Percentiles rank a stretch among this genome's conserved stretches.
phyloP scores from a whole-genome alignment of 2,329 filamentous ascomycete species.

The Epichloe elymi region DNA sequence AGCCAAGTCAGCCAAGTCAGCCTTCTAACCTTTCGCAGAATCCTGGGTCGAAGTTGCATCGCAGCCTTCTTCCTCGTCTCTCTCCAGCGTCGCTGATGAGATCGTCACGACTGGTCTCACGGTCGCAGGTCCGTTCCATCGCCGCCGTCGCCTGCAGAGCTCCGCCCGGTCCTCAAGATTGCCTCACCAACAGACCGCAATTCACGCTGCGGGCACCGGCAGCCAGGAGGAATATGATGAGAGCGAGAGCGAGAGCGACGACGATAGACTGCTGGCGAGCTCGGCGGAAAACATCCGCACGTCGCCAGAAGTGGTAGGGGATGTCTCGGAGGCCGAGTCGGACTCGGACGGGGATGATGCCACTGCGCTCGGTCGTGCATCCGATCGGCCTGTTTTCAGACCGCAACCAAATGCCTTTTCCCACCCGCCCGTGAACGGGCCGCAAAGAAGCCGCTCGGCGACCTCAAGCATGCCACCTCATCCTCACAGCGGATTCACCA shows the following conservation, averaged over 20 bases:
- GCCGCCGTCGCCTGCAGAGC: conserved; percentile 39
- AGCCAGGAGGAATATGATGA: conserved; percentile 94
- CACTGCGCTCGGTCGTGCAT: conserved; percentile 59
- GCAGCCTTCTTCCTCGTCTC: conserved; percentile 82
- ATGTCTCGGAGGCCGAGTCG: conserved; percentile 34
- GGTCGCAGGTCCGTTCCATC: conserved; percentile 52
- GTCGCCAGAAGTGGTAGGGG: conserved; percentile 22
- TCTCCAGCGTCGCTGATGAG: conserved; percentile 76
- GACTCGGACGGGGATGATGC: conserved; percentile 58
- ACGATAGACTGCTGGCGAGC: conserved; percentile 52
- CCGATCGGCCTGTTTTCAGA: conserved; percentile 49
- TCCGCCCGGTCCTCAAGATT: conserved; percentile 16
- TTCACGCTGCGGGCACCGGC: conserved; percentile 40
- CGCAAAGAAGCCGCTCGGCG: conserved; percentile 36
- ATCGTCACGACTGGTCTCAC: conserved; percentile 81
- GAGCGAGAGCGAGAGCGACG: conserved; percentile 82
- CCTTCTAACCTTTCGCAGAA: conserved; percentile 39
- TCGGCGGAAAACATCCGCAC: conserved; percentile 40
- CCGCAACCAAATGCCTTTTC: conserved; percentile 90
- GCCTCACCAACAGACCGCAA: conserved; percentile 26
- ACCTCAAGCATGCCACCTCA: conserved; percentile 35
- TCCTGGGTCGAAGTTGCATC: conserved; percentile 95
- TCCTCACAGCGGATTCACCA: conserved; percentile 35
- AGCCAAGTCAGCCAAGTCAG: background rate
- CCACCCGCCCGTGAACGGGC: conserved; percentile 52